Conservation (phyloP, 768 basidiomycete species). For the Boletus huronensis region DNA sequence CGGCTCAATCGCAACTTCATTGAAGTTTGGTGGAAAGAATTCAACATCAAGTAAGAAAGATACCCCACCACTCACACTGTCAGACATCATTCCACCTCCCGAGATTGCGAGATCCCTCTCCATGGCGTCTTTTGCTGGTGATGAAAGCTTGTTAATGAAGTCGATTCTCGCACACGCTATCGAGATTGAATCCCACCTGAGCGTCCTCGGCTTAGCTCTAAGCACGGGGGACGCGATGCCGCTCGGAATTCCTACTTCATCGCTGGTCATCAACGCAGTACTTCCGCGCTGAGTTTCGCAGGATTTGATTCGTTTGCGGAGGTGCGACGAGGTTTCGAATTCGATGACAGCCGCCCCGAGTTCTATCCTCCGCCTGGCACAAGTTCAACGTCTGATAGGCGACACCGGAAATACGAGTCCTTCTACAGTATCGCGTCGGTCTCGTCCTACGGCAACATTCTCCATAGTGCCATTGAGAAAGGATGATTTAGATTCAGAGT, state of each 20-base stretch:
- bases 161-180: slow-evolving; percentile 52
- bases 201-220: slow-evolving; percentile 39
- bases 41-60: slow-evolving; percentile 14
- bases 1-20: slow-evolving; percentile 68
- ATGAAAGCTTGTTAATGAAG: slow-evolving; percentile 51
- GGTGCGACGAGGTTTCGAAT: slow-evolving; percentile 77
- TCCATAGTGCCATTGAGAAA: no score
- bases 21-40: slow-evolving; percentile 62
- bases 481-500: no score
- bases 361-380: slow-evolving; percentile 59
- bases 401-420: slow-evolving; percentile 53
- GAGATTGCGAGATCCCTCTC: slow-evolving; percentile 50
- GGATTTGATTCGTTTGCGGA: slow-evolving; percentile 77
- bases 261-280: slow-evolving; percentile 33
- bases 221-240: slow-evolving; percentile 26
- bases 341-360: slow-evolving; percentile 53
- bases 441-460: slow-evolving; percentile 70
- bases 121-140: slow-evolving; percentile 39
- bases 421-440: slow-evolving; percentile 73
- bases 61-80: slow-evolving; percentile 46
- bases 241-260: slow-evolving; percentile 14
- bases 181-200: slow-evolving; percentile 34
- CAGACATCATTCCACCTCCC: slow-evolving; percentile 72
- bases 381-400: slow-evolving; percentile 33
- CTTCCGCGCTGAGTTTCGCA: slow-evolving; percentile 61